Evolutionary conservation across 305 asterid species (phyloP).

Genomic region (Fraxinus paxiana): DNA sequence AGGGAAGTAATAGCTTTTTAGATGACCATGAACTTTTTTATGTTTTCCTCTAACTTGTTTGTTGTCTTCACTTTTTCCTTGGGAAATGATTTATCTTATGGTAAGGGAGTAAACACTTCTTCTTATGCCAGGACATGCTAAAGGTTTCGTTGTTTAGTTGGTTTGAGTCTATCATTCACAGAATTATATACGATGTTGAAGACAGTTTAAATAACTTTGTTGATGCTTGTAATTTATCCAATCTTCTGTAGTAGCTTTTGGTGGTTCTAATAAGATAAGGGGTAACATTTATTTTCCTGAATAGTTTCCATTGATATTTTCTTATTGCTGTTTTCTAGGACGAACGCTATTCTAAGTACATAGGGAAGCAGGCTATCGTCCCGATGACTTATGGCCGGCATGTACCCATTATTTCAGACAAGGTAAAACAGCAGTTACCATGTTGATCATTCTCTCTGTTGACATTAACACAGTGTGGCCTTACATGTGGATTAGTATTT

Average conservation of each 20-base stretch:
- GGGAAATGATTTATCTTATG: conserved; percentile 4
- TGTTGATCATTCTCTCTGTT: conserved; percentile 14
- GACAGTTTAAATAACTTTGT: neutral
- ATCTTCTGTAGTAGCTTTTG: conserved; percentile 2
- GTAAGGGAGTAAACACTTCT: neutral
- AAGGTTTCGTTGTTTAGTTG: neutral
- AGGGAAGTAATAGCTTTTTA: neutral
- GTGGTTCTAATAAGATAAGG: conserved; percentile 12
- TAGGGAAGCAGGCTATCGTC: conserved; percentile 86
- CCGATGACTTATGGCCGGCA: conserved; percentile 97
- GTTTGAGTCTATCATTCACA: neutral
- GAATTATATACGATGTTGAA: neutral
- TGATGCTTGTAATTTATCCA: neutral
- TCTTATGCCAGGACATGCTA: neutral
- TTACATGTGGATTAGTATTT: conserved; percentile 5
- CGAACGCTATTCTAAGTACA: conserved; percentile 76
- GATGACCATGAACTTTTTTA: neutral
- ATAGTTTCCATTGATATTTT: neutral
- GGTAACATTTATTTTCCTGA: conserved; percentile 8
- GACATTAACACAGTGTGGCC: neutral
- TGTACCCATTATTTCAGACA: conserved; percentile 89
- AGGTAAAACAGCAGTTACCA: conserved; percentile 44
- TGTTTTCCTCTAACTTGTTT: neutral
- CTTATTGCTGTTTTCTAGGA: conserved; percentile 52
- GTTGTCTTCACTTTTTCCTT: neutral